Conservation (phyloP, 768 basidiomycete genomes). For the Serendipita sp. region DNA sequence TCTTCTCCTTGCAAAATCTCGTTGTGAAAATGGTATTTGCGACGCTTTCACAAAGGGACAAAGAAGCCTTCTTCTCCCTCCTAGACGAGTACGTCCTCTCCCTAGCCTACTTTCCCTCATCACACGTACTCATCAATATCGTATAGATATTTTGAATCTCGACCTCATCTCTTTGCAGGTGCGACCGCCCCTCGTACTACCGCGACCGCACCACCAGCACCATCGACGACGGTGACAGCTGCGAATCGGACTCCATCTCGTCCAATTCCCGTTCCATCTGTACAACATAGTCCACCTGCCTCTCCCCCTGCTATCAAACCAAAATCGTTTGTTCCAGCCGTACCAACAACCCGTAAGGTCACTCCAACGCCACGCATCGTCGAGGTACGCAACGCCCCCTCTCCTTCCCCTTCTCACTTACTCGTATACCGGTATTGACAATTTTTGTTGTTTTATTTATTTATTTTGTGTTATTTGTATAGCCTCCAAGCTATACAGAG, state of each 20-base stretch:
- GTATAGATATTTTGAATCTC: not conserved
- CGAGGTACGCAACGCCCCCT: not conserved
- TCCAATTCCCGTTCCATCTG: not conserved
- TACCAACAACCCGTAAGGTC: not conserved
- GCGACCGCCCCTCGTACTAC: not conserved
- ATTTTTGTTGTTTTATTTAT: too few relatives aligned
- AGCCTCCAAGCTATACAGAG: too few relatives aligned
- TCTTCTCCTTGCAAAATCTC: not conserved
- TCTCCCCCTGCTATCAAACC: not conserved
- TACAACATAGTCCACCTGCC: not conserved
- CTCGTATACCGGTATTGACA: too few relatives aligned
- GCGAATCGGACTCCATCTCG: not conserved
- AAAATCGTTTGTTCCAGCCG: not conserved
- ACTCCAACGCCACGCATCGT: not conserved
- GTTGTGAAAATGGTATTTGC: not conserved
- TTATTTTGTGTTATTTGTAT: too few relatives aligned
- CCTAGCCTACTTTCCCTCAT: not conserved
- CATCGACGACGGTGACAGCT: too few relatives aligned
- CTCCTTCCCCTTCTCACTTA: not conserved
- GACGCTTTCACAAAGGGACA: not conserved
- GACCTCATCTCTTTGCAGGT: constrained; percentile 2
- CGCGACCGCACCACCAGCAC: too few relatives aligned
- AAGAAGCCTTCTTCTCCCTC: not conserved
- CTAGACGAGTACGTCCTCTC: not conserved
- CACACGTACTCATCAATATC: too few relatives aligned